phyloP scores from a whole-genome alignment of 805 yeast genomes.

The Tetrapisispora fleetii region DNA sequence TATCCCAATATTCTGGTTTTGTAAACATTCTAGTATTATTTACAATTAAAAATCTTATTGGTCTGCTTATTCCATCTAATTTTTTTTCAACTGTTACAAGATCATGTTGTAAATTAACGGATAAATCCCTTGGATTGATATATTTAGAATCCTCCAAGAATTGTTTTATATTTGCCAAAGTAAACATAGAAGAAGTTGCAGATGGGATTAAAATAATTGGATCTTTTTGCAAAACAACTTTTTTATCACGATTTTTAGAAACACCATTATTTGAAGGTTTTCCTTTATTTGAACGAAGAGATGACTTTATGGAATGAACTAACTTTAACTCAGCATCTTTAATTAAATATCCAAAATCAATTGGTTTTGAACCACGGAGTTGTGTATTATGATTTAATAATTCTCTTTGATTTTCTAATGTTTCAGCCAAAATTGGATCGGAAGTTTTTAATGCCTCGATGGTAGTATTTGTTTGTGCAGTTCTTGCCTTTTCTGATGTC shows the following conservation, averaged over 20 bases:
- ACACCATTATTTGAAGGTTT: conserved; percentile 10
- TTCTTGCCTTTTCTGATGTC: neutral
- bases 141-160: conserved; percentile 67
- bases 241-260: conserved; percentile 1
- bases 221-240: conserved; percentile 25
- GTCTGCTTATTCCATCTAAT: conserved; percentile 24
- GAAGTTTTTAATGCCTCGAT: conserved; percentile 12
- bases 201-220: conserved; percentile 75
- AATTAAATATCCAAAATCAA: conserved; percentile 58
- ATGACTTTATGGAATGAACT: conserved; percentile 40
- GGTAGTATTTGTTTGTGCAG: neutral
- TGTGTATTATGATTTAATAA: conserved; percentile 50
- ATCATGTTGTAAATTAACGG: conserved; percentile 25
- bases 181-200: conserved; percentile 62
- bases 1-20: conserved; percentile 95
- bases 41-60: conserved; percentile 48
- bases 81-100: conserved; percentile 25
- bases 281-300: conserved; percentile 17
- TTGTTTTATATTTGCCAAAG: conserved; percentile 53
- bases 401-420: conserved; percentile 36
- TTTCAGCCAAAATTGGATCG: conserved; percentile 27
- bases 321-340: conserved; percentile 55
- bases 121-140: conserved; percentile 39
- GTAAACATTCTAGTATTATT: conserved; percentile 80
- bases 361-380: conserved; percentile 54